phyloP scores from a whole-genome alignment of 2,329 filamentous ascomycete genomes.

The Xylaria hypoxylon region DNA sequence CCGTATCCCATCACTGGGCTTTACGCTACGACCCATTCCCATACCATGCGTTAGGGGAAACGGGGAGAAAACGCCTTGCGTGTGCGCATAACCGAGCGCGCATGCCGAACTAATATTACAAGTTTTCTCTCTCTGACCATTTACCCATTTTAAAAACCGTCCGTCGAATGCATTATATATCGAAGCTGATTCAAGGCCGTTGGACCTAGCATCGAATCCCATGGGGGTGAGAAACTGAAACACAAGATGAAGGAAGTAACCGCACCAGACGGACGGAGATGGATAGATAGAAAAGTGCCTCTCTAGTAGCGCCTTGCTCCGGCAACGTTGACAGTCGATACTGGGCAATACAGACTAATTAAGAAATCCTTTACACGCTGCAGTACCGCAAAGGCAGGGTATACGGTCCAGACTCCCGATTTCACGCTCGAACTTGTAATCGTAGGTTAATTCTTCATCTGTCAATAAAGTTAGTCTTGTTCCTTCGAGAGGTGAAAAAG shows the following conservation, averaged over 20 bases:
- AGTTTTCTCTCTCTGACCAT: conserved; percentile 23
- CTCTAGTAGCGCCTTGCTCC: background rate
- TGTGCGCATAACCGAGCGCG: conserved; percentile 17
- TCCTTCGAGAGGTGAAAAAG: conserved; percentile 5
- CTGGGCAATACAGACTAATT: conserved; percentile 69
- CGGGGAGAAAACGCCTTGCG: conserved; percentile 28
- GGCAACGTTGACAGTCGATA: conserved; percentile 9
- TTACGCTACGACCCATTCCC: conserved; percentile 17
- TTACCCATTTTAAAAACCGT: conserved; percentile 25
- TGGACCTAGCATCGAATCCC: conserved; percentile 14
- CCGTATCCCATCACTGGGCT: conserved; percentile 6
- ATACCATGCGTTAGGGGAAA: conserved; percentile 14
- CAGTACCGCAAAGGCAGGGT: conserved; percentile 94
- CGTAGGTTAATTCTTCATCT: conserved; percentile 99
- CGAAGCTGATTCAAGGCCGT: conserved; percentile 34
- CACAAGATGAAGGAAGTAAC: conserved; percentile 4
- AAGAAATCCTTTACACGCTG: conserved; percentile 98
- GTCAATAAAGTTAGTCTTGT: conserved; percentile 47
- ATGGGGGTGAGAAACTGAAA: conserved; percentile 17
- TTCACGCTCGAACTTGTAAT: conserved; percentile 99
- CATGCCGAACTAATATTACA: conserved; percentile 36
- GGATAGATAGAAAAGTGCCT: background rate
- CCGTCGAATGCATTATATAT: conserved; percentile 39
- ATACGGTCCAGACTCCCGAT: conserved; percentile 95
- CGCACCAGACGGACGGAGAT: background rate